A percentile compares a stretch with the other conserved stretches of the same genome.
Conservation (phyloP, 345 rosid species). For the Bruguiera parviflora region DNA sequence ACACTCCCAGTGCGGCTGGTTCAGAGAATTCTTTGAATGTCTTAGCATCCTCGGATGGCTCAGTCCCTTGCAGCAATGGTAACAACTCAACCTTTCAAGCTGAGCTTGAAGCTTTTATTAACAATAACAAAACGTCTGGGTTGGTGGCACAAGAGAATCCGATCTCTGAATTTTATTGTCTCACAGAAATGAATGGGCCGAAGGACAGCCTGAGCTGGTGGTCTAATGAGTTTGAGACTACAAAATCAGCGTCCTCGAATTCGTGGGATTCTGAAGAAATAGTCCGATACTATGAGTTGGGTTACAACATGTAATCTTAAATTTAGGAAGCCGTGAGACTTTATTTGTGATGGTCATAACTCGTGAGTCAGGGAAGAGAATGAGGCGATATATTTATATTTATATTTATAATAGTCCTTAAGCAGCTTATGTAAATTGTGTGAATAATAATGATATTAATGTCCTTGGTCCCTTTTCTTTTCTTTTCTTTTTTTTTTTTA, state of each 20-base stretch:
- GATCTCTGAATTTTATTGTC: slow-evolving; percentile 46
- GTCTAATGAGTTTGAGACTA: slow-evolving; percentile 51
- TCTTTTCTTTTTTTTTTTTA: too few species aligned
- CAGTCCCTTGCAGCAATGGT: not conserved
- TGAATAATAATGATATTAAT: slow-evolving; percentile 41
- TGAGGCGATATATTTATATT: too few species aligned
- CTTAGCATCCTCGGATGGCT: slow-evolving; percentile 14
- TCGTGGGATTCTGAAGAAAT: slow-evolving; percentile 66
- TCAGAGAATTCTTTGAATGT: slow-evolving; percentile 22
- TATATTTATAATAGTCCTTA: not conserved
- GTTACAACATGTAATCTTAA: slow-evolving; percentile 38
- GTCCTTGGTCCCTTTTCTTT: not conserved
- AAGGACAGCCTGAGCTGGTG: slow-evolving; percentile 58
- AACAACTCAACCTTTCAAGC: slow-evolving; percentile 25
- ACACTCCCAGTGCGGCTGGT: slow-evolving; percentile 11
- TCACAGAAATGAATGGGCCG: slow-evolving; percentile 43
- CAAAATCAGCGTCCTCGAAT: slow-evolving; percentile 50
- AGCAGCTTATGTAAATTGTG: slow-evolving; percentile 50
- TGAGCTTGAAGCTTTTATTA: slow-evolving; percentile 37
- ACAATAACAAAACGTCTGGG: slow-evolving; percentile 21
- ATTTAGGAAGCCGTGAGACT: slow-evolving; percentile 9
- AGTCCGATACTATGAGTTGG: slow-evolving; percentile 62
- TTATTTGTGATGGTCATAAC: slow-evolving; percentile 25
- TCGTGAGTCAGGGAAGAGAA: slow-evolving; percentile 19
- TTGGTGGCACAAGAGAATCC: slow-evolving; percentile 35